phyloP scores from a whole-genome alignment of 2,329 filamentous ascomycete genomes.

The Ophiostoma pallidulum region DNA sequence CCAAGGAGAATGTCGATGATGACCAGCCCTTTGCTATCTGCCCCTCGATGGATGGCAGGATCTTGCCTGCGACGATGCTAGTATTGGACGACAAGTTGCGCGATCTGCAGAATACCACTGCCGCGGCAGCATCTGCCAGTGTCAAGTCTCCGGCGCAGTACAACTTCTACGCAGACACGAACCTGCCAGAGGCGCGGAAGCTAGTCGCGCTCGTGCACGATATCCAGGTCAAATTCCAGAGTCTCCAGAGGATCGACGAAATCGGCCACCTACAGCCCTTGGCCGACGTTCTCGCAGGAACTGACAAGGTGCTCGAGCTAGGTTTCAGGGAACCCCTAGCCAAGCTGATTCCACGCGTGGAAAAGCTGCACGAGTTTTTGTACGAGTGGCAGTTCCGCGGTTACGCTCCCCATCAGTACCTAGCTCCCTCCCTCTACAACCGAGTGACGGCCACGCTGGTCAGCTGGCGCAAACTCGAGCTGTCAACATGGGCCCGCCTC shows the following conservation, averaged over 20 bases:
- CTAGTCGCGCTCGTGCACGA: conserved; percentile 60
- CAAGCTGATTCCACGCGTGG: conserved; percentile 74
- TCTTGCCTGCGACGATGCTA: conserved; percentile 59
- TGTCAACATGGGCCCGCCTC: conserved; percentile 83
- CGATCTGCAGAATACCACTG: conserved; percentile 7
- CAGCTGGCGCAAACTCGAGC: conserved; percentile 80
- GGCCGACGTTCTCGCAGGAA: conserved; percentile 65
- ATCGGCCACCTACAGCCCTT: conserved; percentile 67
- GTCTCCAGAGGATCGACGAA: conserved; percentile 57
- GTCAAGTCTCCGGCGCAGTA: conserved; percentile 35
- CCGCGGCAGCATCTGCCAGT: conserved; percentile 12
- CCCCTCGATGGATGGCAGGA: conserved; percentile 35
- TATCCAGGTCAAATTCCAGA: conserved; percentile 61
- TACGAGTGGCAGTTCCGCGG: conserved; percentile 87
- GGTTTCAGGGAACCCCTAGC: conserved; percentile 75
- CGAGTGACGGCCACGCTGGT: conserved; percentile 72
- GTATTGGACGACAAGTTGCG: conserved; percentile 51
- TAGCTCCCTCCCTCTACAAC: conserved; percentile 61
- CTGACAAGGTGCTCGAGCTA: conserved; percentile 65
- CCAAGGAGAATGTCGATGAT: conserved; percentile 17
- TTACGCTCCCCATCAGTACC: conserved; percentile 74
- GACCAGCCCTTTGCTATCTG: conserved; percentile 18
- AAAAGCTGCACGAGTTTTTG: conserved; percentile 75
- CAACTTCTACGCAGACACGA: conserved; percentile 84
- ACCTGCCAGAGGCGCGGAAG: conserved; percentile 64